A percentile compares a stretch with the other conserved stretches of the same genome.
These are phyloP conservation scores for Phlebiopsis flavidoalba DNA, from an alignment of 768 basidiomycete genomes.

Conservation along the genomic window DNA sequence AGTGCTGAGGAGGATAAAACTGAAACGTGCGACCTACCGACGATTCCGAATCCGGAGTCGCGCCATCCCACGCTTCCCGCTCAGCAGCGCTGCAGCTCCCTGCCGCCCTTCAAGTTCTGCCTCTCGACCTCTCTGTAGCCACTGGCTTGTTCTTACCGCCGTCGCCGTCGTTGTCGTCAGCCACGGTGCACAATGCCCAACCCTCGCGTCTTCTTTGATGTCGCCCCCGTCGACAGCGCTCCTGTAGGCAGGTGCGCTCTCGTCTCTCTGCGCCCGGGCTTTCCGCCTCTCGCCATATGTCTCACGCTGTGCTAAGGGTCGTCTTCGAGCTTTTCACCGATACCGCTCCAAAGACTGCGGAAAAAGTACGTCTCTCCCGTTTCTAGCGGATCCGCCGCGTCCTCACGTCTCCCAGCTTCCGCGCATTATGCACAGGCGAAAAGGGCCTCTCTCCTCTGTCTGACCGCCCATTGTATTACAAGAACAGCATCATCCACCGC, in stretches of 20 bases:
- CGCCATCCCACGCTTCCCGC: conserved; percentile 5
- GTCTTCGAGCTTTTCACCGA: conserved; percentile 76
- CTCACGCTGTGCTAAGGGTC: conserved; percentile 38
- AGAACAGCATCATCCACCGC: conserved; percentile 71
- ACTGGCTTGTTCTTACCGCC: too few species aligned
- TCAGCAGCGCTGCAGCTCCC: not conserved
- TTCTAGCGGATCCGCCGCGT: not conserved
- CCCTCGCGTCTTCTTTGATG: conserved; percentile 67
- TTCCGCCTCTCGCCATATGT: not conserved
- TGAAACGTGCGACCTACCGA: conserved; percentile 8
- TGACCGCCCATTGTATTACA: conserved; percentile 77
- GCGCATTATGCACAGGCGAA: conserved; percentile 83
- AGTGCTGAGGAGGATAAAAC: not conserved
- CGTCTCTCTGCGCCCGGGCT: not conserved
- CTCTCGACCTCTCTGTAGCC: not conserved
- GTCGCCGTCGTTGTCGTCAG: too few species aligned
- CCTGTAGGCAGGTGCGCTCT: conserved; percentile 49
- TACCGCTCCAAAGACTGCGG: conserved; percentile 65
- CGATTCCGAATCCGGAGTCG: conserved; percentile 4
- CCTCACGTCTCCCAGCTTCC: conserved; percentile 50
- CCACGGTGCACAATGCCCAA: conserved; percentile 34
- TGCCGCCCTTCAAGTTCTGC: not conserved
- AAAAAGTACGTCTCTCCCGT: conserved; percentile 55
- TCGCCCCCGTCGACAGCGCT: conserved; percentile 44
- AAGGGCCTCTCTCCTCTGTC: conserved; percentile 62